Conservation (phyloP, 1,139 yeast genomes). For the Scheffersomyces titani region DNA sequence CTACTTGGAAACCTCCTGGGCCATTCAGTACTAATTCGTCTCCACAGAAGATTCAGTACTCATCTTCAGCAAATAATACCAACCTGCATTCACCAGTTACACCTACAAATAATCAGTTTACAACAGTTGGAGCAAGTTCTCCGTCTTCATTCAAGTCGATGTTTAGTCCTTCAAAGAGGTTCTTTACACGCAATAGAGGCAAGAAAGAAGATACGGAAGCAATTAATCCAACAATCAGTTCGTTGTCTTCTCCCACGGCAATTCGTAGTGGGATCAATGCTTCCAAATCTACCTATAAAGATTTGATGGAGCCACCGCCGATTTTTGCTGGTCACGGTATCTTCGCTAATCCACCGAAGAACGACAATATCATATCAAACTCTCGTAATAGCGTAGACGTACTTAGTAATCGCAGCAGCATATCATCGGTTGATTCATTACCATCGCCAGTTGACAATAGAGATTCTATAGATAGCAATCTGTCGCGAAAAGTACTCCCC, state of each 20-base stretch:
- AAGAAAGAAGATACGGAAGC: conserved; percentile 8
- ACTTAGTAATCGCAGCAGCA: neutral
- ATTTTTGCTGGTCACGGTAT: conserved; percentile 20
- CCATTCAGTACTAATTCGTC: neutral
- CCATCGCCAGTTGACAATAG: neutral
- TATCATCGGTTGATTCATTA: neutral
- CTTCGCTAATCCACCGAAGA: neutral
- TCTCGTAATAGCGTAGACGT: neutral
- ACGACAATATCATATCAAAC: neutral
- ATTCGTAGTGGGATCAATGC: neutral
- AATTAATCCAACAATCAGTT: conserved; percentile 33
- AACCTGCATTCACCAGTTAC: conserved; percentile 16
- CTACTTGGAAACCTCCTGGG: neutral
- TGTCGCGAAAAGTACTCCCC: conserved; percentile 28
- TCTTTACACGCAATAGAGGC: conserved; percentile 23
- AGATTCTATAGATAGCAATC: conserved; percentile 1
- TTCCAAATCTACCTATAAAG: conserved; percentile 17
- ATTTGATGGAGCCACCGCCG: conserved; percentile 42
- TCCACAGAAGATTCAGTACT: conserved; percentile 8
- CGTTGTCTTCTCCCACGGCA: conserved; percentile 30
- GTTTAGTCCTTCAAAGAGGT: conserved; percentile 37
- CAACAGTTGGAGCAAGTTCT: conserved; percentile 38
- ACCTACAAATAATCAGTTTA: conserved; percentile 22
- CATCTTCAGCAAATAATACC: conserved; percentile 10
- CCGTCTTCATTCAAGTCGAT: conserved; percentile 30